Evolutionary conservation across 2,329 filamentous ascomycete species (phyloP).

Genomic region (Talaromyces sp.): DNA sequence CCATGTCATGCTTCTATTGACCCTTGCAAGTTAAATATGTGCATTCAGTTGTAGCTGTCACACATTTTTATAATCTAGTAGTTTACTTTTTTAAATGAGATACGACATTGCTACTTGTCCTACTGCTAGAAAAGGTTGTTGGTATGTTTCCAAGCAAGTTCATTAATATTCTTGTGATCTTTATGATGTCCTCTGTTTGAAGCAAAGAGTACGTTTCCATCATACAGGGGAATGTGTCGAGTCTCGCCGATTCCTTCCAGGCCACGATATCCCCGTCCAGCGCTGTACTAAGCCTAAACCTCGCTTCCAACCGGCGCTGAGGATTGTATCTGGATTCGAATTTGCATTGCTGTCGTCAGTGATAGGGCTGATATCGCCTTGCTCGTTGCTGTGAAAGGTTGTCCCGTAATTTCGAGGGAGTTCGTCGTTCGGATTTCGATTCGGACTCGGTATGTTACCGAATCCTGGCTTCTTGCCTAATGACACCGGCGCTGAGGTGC

Average conservation of each 20-base stretch:
- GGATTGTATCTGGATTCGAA: neutral
- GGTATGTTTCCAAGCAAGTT: neutral
- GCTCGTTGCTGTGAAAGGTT: neutral
- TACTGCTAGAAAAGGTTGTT: neutral
- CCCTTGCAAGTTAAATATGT: neutral
- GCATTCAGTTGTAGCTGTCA: neutral
- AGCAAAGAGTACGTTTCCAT: neutral
- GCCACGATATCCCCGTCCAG: conserved; percentile 10
- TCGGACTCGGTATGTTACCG: neutral
- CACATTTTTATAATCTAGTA: neutral
- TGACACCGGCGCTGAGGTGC: conserved; percentile 30
- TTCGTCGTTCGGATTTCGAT: neutral
- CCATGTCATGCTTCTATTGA: neutral
- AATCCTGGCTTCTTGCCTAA: conserved; percentile 21
- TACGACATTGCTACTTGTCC: neutral
- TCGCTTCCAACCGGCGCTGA: conserved; percentile 8
- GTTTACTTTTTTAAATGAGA: neutral
- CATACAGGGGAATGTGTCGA: conserved; percentile 5
- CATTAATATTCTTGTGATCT: neutral
- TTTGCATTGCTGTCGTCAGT: neutral
- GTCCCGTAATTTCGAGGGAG: conserved; percentile 21
- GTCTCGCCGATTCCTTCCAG: neutral
- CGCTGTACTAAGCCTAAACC: conserved; percentile 9
- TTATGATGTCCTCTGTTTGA: neutral
- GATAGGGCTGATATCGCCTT: neutral